phyloP scores from a whole-genome alignment of 306 rosid genomes.

The Biancaea sappan region DNA sequence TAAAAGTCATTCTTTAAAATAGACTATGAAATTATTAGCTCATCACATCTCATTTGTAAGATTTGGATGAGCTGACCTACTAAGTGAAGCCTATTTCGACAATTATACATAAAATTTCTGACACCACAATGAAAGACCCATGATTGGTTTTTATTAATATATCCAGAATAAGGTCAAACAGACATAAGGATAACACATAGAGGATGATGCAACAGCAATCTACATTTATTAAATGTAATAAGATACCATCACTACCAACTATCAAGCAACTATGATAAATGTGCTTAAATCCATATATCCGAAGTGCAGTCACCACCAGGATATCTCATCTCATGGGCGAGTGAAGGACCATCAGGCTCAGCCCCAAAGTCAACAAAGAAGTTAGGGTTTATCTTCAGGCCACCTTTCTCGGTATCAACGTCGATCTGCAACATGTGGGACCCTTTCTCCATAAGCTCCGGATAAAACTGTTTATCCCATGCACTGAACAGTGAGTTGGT shows the following conservation, averaged over 20 bases:
- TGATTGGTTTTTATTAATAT: background rate
- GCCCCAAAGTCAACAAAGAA: conserved; percentile 90
- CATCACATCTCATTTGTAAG: no score
- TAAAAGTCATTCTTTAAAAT: no score
- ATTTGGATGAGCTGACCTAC: no score
- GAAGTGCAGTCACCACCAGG: conserved; percentile 99
- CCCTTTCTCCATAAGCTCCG: conserved; percentile 72
- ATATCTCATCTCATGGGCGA: conserved; percentile 96
- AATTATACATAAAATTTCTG: no score
- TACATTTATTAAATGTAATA: background rate
- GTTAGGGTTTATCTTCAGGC: conserved; percentile 66
- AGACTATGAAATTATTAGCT: no score
- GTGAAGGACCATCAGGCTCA: conserved; percentile 92
- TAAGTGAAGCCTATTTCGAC: no score
- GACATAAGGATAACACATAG: background rate
- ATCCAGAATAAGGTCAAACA: background rate
- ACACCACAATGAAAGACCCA: no score
- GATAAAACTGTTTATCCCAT: conserved; percentile 91
- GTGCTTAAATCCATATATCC: conserved; percentile 72
- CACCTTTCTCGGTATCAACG: conserved; percentile 76
- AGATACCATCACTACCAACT: background rate
- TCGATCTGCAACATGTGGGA: conserved; percentile 89
- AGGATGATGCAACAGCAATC: background rate
- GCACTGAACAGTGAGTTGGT: conserved; percentile 85
- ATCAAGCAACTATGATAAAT: background rate